Evolutionary conservation across 2,329 filamentous ascomycete species (phyloP), one percentile per base, ranked within the genome.

Genomic region (Lachnellula occidentalis): DNA sequence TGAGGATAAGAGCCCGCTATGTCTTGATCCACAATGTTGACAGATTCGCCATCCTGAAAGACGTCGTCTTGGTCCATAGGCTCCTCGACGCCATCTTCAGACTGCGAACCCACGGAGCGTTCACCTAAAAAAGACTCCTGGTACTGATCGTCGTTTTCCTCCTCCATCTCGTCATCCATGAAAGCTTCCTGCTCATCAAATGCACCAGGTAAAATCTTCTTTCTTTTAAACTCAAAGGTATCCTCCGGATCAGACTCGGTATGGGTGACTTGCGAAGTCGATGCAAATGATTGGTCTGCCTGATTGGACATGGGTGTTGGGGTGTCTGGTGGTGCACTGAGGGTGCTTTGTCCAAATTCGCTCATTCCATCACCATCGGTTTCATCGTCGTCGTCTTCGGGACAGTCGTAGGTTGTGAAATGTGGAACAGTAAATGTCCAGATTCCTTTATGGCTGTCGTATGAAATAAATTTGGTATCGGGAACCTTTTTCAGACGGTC

Each of bases 351-450:
- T 54, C 73, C 72, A 58, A 74, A 74, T 66, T 74, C 70, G 67
- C 72, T 64, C 34, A 67, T 67, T 56, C 64, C 66, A 34, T 76
- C 72, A 58, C 78, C 76, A 63, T 82, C 82, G 7, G 77, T 77
- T 46, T 86, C 86, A 45, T 91, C 88, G 41, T 88, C 78, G 31
- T 78, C 75, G 31, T 59, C 58, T 15, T 89, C 90, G 60, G 92
- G 87, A 51, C 97, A 78, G 41, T 88, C 92, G 68, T 99, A 99
- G 1, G 91, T 96, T 1, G 92, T 97, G 71, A 95, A 99, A 71
- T 99, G 94, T 66, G 92, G 85, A n/a, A 99, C 94, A 9, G 78
- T 84, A 74, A 99, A 99, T 14, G 82, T 82, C 95, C 95, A 99
- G 46, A 88, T 81, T 50, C 92, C 94, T 50, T 85, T 91, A 1